Percentiles rank a stretch among this genome's conserved stretches.
These are phyloP conservation scores for Lyophyllum shimeji DNA, from an alignment of 768 basidiomycete genomes.

Conservation along the genomic window DNA sequence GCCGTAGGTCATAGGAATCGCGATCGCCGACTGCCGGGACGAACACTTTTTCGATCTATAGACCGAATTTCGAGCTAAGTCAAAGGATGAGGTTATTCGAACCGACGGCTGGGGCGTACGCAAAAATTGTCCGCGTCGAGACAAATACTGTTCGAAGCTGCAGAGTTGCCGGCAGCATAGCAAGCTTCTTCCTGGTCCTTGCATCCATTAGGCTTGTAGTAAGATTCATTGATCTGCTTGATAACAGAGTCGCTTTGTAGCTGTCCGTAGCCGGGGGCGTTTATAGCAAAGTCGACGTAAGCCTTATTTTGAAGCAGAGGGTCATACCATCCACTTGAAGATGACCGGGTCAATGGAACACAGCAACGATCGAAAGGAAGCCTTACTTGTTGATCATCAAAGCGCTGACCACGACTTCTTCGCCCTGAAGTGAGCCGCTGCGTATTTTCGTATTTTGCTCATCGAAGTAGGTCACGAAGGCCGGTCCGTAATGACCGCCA, in stretches of 20 bases:
- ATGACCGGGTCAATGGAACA: too few species aligned
- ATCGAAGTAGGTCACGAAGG: conserved; percentile 63
- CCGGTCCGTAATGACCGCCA: conserved; percentile 67
- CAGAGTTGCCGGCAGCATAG: conserved; percentile 49
- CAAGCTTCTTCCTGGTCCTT: conserved; percentile 54
- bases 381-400: conserved; percentile 64
- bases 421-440: conserved; percentile 43
- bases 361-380: too few species aligned
- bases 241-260: conserved; percentile 50
- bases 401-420: conserved; percentile 53
- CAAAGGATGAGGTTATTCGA: not conserved
- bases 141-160: conserved; percentile 51
- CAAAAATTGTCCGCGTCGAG: conserved; percentile 52
- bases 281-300: conserved; percentile 56
- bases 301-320: conserved; percentile 63
- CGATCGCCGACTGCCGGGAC: conserved; percentile 49
- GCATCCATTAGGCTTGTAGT: conserved; percentile 50
- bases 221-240: conserved; percentile 45
- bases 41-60: conserved; percentile 46
- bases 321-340: conserved; percentile 60
- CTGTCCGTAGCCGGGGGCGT: conserved; percentile 68
- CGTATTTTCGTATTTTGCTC: conserved; percentile 57
- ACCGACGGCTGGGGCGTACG: conserved; percentile 32
- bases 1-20: conserved; percentile 58
- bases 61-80: not conserved